These are phyloP conservation scores for Termitomyces sp. DNA, from an alignment of 768 basidiomycete genomes.

Conservation along the genomic window DNA sequence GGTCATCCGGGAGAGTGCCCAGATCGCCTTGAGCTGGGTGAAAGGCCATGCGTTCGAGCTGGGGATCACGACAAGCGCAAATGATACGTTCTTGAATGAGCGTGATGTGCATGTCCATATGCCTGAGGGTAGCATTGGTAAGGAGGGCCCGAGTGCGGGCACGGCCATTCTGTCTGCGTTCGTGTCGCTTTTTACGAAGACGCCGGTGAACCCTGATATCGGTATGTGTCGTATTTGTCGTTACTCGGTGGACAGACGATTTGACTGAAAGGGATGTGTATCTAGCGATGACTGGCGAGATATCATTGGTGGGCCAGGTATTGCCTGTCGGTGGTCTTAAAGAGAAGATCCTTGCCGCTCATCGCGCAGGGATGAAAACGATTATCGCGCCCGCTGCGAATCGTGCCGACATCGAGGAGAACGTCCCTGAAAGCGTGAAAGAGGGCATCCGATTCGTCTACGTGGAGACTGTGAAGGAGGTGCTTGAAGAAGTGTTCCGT, in stretches of 20 bases:
- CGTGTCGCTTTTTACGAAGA: constrained; percentile 87
- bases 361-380: constrained; percentile 93
- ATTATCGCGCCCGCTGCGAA: constrained; percentile 86
- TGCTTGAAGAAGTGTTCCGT: constrained; percentile 82
- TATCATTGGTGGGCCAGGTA: constrained; percentile 94
- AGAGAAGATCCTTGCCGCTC: constrained; percentile 95
- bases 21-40: constrained; percentile 92
- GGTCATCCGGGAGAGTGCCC: constrained; percentile 94
- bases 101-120: constrained; percentile 94
- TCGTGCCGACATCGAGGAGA: constrained; percentile 93
- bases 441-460: constrained; percentile 93
- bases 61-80: constrained; percentile 70
- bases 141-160: constrained; percentile 96
- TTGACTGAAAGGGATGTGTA: background rate
- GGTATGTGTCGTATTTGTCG: constrained; percentile 45
- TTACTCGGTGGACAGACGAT: background rate
- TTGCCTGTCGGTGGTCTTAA: constrained; percentile 94
- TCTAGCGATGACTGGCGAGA: constrained; percentile 96
- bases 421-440: constrained; percentile 95
- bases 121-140: constrained; percentile 91
- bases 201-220: constrained; percentile 79
- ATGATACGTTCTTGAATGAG: constrained; percentile 79
- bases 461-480: constrained; percentile 89
- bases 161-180: constrained; percentile 91
- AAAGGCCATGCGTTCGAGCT: constrained; percentile 86